Percentiles rank a stretch among this genome's conserved stretches.
These are phyloP conservation scores for Saccharomycopsis sp. DNA, from an alignment of 805 yeast species.

Conservation along the genomic window DNA sequence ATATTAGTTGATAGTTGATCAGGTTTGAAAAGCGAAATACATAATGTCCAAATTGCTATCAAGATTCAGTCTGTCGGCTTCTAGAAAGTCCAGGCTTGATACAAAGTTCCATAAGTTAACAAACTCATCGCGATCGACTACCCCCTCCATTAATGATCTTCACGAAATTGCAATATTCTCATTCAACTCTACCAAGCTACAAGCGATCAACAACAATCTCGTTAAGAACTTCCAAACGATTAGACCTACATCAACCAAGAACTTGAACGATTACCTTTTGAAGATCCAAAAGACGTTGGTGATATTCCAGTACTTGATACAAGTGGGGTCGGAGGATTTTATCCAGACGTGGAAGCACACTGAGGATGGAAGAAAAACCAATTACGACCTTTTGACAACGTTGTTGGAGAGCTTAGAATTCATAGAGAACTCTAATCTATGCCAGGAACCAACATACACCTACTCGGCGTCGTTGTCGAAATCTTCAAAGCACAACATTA, in stretches of 20 bases:
- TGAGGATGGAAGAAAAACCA: no score
- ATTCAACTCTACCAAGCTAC: conserved; percentile 10
- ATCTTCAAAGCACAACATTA: conserved; percentile 5
- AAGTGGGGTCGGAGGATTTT: conserved; percentile 21
- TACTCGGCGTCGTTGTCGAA: conserved; percentile 1
- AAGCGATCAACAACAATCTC: conserved; percentile 11
- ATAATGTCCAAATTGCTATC: conserved; percentile 15
- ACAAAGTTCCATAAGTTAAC: conserved; percentile 13
- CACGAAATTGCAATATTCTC: conserved; percentile 20
- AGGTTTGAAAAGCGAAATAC: no score
- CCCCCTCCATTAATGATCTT: conserved; percentile 19
- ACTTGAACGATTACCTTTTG: conserved; percentile 8
- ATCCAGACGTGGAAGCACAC: conserved; percentile 12
- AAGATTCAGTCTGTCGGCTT: conserved; percentile 4
- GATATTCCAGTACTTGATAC: conserved; percentile 19
- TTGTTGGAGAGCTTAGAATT: conserved; percentile 13
- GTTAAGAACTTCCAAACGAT: conserved; percentile 14
- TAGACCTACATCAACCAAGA: conserved; percentile 15
- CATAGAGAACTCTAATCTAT: conserved; percentile 18
- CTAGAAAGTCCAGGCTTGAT: conserved; percentile 12
- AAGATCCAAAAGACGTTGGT: conserved; percentile 16
- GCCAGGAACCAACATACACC: conserved; percentile 12
- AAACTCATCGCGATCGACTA: conserved; percentile 7
- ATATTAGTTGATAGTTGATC: no score
- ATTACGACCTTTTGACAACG: conserved; percentile 5